Conservation (phyloP, 345 rosid species). For the Excoecaria cochinchinensis region DNA sequence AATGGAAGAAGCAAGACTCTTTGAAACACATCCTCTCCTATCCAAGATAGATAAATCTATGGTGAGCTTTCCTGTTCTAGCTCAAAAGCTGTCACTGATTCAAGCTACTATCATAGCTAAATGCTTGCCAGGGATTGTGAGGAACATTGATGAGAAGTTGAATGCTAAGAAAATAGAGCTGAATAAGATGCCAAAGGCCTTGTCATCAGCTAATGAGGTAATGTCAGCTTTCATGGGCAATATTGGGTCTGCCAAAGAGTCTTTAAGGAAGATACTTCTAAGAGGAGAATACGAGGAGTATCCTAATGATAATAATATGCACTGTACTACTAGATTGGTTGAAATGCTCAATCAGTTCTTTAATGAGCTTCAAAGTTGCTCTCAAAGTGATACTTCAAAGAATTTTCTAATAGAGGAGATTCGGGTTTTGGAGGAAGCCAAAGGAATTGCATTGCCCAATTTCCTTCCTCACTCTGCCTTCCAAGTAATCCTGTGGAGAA, state of each 20-base stretch:
- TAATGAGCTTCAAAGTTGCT: slow-evolving; percentile 1
- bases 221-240: slow-evolving; percentile 43
- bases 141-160: slow-evolving; percentile 37
- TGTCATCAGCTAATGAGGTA: slow-evolving; percentile 33
- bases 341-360: slow-evolving; percentile 31
- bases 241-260: slow-evolving; percentile 42
- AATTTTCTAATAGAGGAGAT: slow-evolving; percentile 33
- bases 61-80: slow-evolving; percentile 43
- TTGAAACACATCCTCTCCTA: slow-evolving; percentile 24
- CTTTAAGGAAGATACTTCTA: slow-evolving; percentile 35
- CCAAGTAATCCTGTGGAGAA: slow-evolving; percentile 17
- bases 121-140: slow-evolving; percentile 35
- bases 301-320: slow-evolving; percentile 34
- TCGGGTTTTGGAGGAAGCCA: slow-evolving; percentile 29
- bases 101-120: slow-evolving; percentile 31
- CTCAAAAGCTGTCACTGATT: slow-evolving; percentile 35
- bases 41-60: slow-evolving; percentile 35
- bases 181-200: slow-evolving; percentile 27
- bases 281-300: slow-evolving; percentile 49
- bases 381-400: background rate
- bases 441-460: slow-evolving; percentile 37
- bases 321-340: slow-evolving; percentile 27
- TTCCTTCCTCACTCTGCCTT: slow-evolving; percentile 35
- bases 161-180: slow-evolving; percentile 8
- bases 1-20: slow-evolving; percentile 27